These are phyloP conservation scores for Ogataea hybrid DNA, from an alignment of 1,139 yeast genomes.

Conservation along the genomic window DNA sequence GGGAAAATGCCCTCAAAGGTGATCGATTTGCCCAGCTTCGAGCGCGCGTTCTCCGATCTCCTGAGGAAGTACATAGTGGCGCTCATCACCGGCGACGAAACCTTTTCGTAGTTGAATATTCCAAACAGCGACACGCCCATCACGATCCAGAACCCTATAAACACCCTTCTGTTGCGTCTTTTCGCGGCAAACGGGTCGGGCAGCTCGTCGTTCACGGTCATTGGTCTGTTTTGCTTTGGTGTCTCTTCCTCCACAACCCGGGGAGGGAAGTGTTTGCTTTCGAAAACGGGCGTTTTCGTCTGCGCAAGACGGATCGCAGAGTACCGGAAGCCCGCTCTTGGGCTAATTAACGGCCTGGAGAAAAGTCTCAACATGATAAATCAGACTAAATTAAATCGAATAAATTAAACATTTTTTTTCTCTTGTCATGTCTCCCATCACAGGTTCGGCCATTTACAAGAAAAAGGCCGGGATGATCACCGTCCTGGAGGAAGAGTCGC, in stretches of 20 bases:
- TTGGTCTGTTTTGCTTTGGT: slow-evolving; percentile 36
- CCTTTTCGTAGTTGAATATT: slow-evolving; percentile 89
- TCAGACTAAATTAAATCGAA: not conserved
- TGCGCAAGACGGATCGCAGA: slow-evolving; percentile 4
- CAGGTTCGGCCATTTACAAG: slow-evolving; percentile 70
- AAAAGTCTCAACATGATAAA: slow-evolving; percentile 2
- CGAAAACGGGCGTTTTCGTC: slow-evolving; percentile 19
- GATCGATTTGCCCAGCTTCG: slow-evolving; percentile 70
- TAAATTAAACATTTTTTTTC: slow-evolving; percentile 1
- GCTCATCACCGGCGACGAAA: slow-evolving; percentile 80
- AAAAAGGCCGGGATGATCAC: slow-evolving; percentile 67
- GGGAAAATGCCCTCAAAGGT: slow-evolving; percentile 72
- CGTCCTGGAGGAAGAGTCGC: slow-evolving; percentile 63
- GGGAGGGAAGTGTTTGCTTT: slow-evolving; percentile 14
- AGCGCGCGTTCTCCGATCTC: slow-evolving; percentile 67
- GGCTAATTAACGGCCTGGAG: not conserved
- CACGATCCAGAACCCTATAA: slow-evolving; percentile 59
- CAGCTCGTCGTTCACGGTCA: slow-evolving; percentile 62
- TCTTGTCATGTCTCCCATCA: slow-evolving; percentile 28
- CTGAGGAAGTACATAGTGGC: slow-evolving; percentile 87
- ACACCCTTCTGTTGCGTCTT: slow-evolving; percentile 50
- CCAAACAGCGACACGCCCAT: slow-evolving; percentile 65
- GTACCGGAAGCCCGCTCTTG: not conserved
- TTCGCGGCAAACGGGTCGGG: slow-evolving; percentile 72
- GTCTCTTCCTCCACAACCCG: slow-evolving; percentile 22